Evolutionary conservation across 495 filamentous ascomycete species (phyloP).

Genomic region (Chaetomium fimeti): DNA sequence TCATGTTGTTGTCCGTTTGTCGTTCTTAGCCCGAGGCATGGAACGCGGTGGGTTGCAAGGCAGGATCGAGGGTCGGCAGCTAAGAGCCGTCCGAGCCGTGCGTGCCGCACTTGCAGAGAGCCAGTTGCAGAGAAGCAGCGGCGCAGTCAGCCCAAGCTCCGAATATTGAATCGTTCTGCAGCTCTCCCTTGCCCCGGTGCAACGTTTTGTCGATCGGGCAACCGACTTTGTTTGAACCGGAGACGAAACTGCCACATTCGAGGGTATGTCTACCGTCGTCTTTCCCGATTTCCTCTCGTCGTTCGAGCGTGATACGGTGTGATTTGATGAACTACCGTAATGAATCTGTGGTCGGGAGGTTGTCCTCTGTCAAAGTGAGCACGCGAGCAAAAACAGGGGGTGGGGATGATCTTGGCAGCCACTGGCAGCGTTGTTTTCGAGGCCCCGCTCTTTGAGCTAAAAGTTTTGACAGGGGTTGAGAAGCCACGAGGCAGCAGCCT

Average conservation of each 20-base stretch:
- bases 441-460: constrained; percentile 4
- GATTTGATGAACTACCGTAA: not conserved
- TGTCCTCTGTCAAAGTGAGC: not conserved
- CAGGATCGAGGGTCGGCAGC: not conserved
- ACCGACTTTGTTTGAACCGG: not conserved
- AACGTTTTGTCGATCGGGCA: not conserved
- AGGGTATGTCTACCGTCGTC: not conserved
- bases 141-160: constrained; percentile 2
- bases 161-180: constrained; percentile 3
- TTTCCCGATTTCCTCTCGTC: not conserved
- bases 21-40: not conserved
- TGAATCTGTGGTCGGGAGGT: not conserved
- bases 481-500: constrained; percentile 4
- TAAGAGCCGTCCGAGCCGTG: not conserved
- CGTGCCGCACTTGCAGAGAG: not conserved
- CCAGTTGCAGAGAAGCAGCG: not conserved
- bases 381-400: constrained; percentile 11
- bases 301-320: not conserved
- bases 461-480: constrained; percentile 2
- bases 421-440: not conserved
- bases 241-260: not conserved
- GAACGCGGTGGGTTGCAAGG: not conserved
- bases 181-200: not conserved
- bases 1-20: not conserved
- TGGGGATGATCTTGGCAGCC: not conserved